A percentile compares a stretch with the other conserved stretches of the same genome.
phyloP scores from a whole-genome alignment of 2,329 filamentous ascomycete genomes.

The Alternaria rosae region DNA sequence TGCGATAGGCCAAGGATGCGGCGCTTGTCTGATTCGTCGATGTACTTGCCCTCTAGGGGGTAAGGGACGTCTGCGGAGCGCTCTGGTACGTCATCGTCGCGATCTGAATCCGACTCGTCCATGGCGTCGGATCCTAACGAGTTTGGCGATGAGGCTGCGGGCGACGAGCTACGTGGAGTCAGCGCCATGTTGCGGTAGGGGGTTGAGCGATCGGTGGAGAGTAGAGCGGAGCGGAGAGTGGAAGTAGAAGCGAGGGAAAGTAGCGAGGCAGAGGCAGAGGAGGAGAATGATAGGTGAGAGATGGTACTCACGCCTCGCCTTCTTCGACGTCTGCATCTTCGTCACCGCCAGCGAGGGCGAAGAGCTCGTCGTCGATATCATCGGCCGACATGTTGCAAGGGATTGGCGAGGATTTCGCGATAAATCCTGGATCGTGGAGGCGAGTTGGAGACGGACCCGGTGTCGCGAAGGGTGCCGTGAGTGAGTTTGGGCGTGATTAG shows the following conservation, averaged over 20 bases:
- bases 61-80: slow-evolving; percentile 73
- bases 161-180: slow-evolving; percentile 67
- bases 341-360: slow-evolving; percentile 86
- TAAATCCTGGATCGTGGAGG: neutral
- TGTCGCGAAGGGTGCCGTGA: slow-evolving; percentile 13
- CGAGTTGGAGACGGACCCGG: slow-evolving; percentile 9
- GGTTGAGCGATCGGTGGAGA: slow-evolving; percentile 14
- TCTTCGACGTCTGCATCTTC: slow-evolving; percentile 69
- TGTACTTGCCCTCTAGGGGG: slow-evolving; percentile 84
- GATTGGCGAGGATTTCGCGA: slow-evolving; percentile 6
- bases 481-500: slow-evolving; percentile 22
- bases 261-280: slow-evolving; percentile 7
- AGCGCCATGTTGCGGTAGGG: slow-evolving; percentile 31
- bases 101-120: slow-evolving; percentile 74
- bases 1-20: slow-evolving; percentile 86
- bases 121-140: slow-evolving; percentile 84
- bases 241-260: slow-evolving; percentile 5
- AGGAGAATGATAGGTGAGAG: slow-evolving; percentile 14
- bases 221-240: slow-evolving; percentile 18
- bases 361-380: slow-evolving; percentile 85
- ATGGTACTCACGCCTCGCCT: slow-evolving; percentile 77
- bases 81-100: slow-evolving; percentile 52
- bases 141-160: slow-evolving; percentile 69
- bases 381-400: slow-evolving; percentile 71
- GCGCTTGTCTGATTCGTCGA: slow-evolving; percentile 61